Percentiles rank a stretch among this genome's conserved stretches.
Conservation (phyloP, 2,329 filamentous ascomycete genomes). For the Septoria linicola region DNA sequence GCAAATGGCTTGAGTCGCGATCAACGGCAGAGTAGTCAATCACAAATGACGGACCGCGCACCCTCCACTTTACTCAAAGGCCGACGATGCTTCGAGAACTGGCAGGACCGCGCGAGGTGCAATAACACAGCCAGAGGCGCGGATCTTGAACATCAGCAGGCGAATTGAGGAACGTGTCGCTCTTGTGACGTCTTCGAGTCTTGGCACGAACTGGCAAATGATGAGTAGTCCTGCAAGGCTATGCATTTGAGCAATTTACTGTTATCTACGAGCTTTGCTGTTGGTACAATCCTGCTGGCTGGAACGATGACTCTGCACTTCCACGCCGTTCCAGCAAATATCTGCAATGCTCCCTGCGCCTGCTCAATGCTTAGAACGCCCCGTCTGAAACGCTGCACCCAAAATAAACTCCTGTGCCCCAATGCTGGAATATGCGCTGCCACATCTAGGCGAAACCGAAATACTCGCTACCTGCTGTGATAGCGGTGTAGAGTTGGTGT, state of each 20-base stretch:
- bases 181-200: too few species aligned
- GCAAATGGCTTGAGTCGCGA: too few species aligned
- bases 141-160: too few species aligned
- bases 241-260: background rate
- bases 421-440: slow-evolving; percentile 13
- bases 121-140: too few species aligned
- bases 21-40: background rate
- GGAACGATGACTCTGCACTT: slow-evolving; percentile 14
- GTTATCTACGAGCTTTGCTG: slow-evolving; percentile 18
- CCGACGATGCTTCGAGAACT: too few species aligned
- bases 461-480: slow-evolving; percentile 95
- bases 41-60: background rate
- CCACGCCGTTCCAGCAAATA: slow-evolving; percentile 11
- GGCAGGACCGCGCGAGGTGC: too few species aligned
- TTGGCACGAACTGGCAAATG: too few species aligned
- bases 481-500: slow-evolving; percentile 86
- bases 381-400: slow-evolving; percentile 1
- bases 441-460: slow-evolving; percentile 83
- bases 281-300: slow-evolving; percentile 13
- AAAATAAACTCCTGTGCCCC: slow-evolving; percentile 7
- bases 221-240: too few species aligned
- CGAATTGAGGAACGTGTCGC: too few species aligned
- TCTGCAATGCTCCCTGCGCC: slow-evolving; percentile 3
- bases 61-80: too few species aligned
- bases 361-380: slow-evolving; percentile 12